phyloP scores from a whole-genome alignment of 78 protist species.

The slime mould (Dictyostelium discoideum) region dicty_2.7 NC_007089.4:3386001-3386500 shows the following conservation, averaged over 20 bases:
- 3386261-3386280: conserved; percentile 21
- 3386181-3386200: conserved; percentile 69
- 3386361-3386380: neutral
- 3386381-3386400: neutral
- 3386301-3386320: no score
- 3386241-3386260: conserved; percentile 46
- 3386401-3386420: neutral
- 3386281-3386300: conserved; percentile 17
- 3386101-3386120: conserved; percentile 52
- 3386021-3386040: neutral
- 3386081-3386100: conserved; percentile 24
- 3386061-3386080: neutral
- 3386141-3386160: conserved; percentile 61
- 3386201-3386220: conserved; percentile 68
- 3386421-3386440: conserved; percentile 28
- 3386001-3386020: neutral
- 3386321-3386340: neutral
- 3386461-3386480: conserved; percentile 31
- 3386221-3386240: conserved; percentile 47
- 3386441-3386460: conserved; percentile 38
- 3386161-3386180: conserved; percentile 69
- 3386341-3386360: neutral
- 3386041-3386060: conserved; percentile 33
- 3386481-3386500: conserved; percentile 61
- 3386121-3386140: conserved; percentile 55